Evolutionary conservation across 805 yeast species (phyloP).

Genomic region (Pichia kluyveri): DNA sequence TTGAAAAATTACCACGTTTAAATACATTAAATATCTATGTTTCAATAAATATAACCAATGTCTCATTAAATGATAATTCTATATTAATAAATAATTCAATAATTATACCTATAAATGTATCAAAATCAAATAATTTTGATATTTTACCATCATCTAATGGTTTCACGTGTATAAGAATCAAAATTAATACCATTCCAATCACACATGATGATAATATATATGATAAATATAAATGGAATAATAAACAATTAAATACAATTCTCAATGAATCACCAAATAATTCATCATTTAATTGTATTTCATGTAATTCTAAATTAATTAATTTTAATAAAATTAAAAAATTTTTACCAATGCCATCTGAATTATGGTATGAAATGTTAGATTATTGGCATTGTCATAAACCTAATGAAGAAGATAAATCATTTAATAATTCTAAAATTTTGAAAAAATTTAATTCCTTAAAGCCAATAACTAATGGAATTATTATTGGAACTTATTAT

Average conservation of each 20-base stretch:
- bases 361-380: slow-evolving; percentile 90
- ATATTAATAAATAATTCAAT: background rate
- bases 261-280: background rate
- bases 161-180: too few species aligned
- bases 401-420: slow-evolving; percentile 30
- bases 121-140: too few species aligned
- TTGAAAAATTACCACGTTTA: background rate
- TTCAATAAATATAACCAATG: background rate
- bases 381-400: slow-evolving; percentile 97
- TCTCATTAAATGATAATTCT: background rate
- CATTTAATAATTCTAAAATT: background rate
- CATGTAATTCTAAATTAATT: slow-evolving; percentile 17
- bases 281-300: slow-evolving; percentile 8
- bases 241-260: slow-evolving; percentile 1
- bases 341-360: slow-evolving; percentile 74
- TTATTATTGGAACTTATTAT: slow-evolving; percentile 53
- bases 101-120: too few species aligned
- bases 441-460: slow-evolving; percentile 31
- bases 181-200: too few species aligned
- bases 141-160: too few species aligned
- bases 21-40: background rate
- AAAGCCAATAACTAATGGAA: slow-evolving; percentile 32
- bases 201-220: background rate
- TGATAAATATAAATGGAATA: slow-evolving; percentile 21
- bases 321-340: slow-evolving; percentile 24